Base-by-base conservation (phyloP, 768 basidiomycete genomes). In the Russula sp. region DNA sequence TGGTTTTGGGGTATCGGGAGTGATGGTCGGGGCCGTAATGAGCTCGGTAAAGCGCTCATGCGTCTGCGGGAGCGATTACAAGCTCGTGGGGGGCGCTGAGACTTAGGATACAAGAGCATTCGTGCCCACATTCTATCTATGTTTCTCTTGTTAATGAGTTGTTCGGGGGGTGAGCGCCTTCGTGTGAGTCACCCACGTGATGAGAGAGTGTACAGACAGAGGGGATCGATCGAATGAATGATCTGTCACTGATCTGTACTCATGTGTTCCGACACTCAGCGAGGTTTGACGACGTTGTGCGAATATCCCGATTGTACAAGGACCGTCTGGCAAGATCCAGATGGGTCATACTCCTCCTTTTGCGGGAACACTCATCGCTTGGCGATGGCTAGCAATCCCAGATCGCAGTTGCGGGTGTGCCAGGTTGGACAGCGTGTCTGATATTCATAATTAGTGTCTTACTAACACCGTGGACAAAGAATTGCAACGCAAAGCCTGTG, bases 1-100 rank as follows among this genome's bases (percentile, higher is more conserved):
- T 70, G 74, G 51, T 77, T 78, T 66, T 79, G 78, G 77, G 78
- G 77, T 34, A 64, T 77, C 60, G 77, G 78, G 52, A 68, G 69
- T 51, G 71, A 78, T 27, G 68, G 71, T 52, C 69, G 69, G 61
- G 78, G 77, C 47, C 68, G 73, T 65, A 78, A 78, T 60, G 75
- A 78, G 64, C 69, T 79, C 18, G 78, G 77, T 27, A 77, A 76
- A 64, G 73, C 77, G 53, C 73, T 78, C 47, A 72, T 73, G 59
- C 74, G 75, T 59, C 67, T 78, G 60, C 74, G 77, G 68, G 67
- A 63, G 62, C 69, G 68, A 59, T 65, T 76, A 67, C 71, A 71
- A 55, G 68, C 66, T 66, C 69, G 68, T 58, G 65, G 50, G 54
- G 65, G 58, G 53, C 6, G 14, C 9, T 50, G 39, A 55, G 13